These are phyloP conservation scores for Besnoitia besnoiti DNA, from an alignment of 169 alveolate species.

Conservation along the genomic window DNA sequence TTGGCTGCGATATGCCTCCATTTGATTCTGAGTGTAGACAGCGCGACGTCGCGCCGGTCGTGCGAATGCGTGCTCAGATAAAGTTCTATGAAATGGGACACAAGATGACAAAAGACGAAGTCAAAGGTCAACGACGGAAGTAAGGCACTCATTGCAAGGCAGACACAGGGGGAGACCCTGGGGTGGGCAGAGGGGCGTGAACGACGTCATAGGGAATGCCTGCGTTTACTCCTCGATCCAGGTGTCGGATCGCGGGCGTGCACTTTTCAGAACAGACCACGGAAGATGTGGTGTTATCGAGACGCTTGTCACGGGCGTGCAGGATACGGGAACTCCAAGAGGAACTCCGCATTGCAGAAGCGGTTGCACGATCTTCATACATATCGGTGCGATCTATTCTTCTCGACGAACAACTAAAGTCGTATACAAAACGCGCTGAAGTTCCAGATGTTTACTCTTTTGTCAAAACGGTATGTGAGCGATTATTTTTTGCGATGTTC, in stretches of 20 bases:
- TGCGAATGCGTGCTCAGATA: slow-evolving; percentile 49
- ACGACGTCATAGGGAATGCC: no score
- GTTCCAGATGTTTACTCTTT: slow-evolving; percentile 32
- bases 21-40: no score
- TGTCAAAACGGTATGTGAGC: slow-evolving; percentile 43
- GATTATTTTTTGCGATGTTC: no score
- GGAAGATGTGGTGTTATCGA: background rate
- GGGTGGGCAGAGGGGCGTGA: no score
- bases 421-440: slow-evolving; percentile 40
- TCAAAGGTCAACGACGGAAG: background rate
- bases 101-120: background rate
- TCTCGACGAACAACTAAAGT: slow-evolving; percentile 62
- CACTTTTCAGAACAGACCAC: background rate
- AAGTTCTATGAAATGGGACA: slow-evolving; percentile 59
- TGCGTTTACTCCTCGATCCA: background rate
- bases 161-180: no score
- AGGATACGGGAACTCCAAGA: slow-evolving; percentile 59
- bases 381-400: slow-evolving; percentile 56
- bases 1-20: no score
- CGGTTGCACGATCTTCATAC: slow-evolving; percentile 65
- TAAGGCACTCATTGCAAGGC: no score
- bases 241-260: no score
- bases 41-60: no score
- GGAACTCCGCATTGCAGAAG: slow-evolving; percentile 63
- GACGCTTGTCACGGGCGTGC: background rate